Evolutionary conservation across 768 basidiomycete species (phyloP).

Genomic region (Trametes coccinea): DNA sequence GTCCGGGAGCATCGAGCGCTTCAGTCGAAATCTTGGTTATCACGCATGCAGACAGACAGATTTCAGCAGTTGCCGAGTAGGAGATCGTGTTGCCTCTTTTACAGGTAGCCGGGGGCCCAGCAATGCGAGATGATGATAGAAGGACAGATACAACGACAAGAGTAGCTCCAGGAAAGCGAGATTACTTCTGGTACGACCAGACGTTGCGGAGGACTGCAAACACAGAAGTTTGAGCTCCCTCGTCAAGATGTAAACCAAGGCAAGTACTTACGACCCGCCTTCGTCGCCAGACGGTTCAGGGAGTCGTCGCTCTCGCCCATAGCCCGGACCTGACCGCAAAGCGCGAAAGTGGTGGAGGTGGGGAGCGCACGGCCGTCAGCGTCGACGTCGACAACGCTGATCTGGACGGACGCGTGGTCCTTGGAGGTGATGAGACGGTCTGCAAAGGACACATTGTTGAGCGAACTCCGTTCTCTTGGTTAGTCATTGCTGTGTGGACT

Average conservation of each 20-base stretch:
- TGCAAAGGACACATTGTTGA: conserved; percentile 33
- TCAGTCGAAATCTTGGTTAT: too few species aligned
- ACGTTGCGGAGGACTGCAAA: conserved; percentile 88
- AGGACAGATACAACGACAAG: conserved; percentile 25
- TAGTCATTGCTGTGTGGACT: conserved; percentile 36
- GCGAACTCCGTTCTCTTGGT: background rate
- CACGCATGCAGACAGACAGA: too few species aligned
- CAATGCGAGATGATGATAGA: conserved; percentile 15
- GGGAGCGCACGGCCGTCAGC: conserved; percentile 75
- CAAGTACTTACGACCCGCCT: conserved; percentile 81
- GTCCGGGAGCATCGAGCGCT: too few species aligned
- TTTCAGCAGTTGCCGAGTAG: background rate
- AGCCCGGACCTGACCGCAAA: conserved; percentile 91
- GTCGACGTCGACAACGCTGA: conserved; percentile 94
- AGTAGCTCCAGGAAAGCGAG: conserved; percentile 18
- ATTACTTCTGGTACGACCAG: conserved; percentile 94
- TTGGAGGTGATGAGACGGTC: conserved; percentile 99
- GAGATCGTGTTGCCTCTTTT: conserved; percentile 8
- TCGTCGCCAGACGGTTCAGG: conserved; percentile 93
- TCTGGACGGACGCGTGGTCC: conserved; percentile 98
- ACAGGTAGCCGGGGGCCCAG: conserved; percentile 6
- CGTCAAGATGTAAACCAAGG: background rate
- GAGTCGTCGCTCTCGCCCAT: conserved; percentile 97
- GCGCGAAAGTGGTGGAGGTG: conserved; percentile 89
- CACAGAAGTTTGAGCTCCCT: background rate